A percentile compares a stretch with the other conserved stretches of the same genome.
phyloP scores from a whole-genome alignment of 2,329 filamentous ascomycete genomes.

The Trichoderma sp. region DNA sequence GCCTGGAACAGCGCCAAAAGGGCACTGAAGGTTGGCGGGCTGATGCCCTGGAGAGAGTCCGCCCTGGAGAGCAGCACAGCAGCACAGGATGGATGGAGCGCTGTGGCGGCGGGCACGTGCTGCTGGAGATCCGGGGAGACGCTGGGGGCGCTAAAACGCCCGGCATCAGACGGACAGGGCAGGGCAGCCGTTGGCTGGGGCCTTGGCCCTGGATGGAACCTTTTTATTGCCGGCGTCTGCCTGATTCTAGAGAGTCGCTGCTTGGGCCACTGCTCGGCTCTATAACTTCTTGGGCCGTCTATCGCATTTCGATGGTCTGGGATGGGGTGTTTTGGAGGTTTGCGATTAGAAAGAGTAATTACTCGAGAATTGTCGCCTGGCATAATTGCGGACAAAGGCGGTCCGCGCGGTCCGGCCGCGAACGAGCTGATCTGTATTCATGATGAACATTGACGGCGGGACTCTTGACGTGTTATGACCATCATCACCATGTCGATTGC shows the following conservation, averaged over 20 bases:
- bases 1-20: constrained; percentile 9
- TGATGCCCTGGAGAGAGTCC: neutral
- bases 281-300: constrained; percentile 6
- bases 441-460: too few relatives aligned
- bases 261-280: constrained; percentile 19
- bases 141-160: constrained; percentile 1
- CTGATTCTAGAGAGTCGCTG: neutral
- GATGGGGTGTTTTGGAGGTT: neutral
- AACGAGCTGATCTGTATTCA: neutral
- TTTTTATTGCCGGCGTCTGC: constrained; percentile 21
- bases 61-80: too few relatives aligned
- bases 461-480: neutral
- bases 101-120: constrained; percentile 18
- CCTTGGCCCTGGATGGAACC: neutral
- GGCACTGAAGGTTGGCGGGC: neutral
- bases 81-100: too few relatives aligned
- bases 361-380: neutral
- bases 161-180: too few relatives aligned
- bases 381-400: neutral
- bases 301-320: neutral
- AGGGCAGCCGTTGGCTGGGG: neutral
- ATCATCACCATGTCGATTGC: too few relatives aligned
- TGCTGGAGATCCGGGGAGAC: constrained; percentile 20
- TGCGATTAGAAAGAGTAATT: constrained; percentile 18
- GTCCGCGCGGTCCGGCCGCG: constrained; percentile 19